These are phyloP conservation scores for Rasamsonia emersonii DNA, from an alignment of 2,329 filamentous ascomycete genomes.

Conservation along the genomic window DNA sequence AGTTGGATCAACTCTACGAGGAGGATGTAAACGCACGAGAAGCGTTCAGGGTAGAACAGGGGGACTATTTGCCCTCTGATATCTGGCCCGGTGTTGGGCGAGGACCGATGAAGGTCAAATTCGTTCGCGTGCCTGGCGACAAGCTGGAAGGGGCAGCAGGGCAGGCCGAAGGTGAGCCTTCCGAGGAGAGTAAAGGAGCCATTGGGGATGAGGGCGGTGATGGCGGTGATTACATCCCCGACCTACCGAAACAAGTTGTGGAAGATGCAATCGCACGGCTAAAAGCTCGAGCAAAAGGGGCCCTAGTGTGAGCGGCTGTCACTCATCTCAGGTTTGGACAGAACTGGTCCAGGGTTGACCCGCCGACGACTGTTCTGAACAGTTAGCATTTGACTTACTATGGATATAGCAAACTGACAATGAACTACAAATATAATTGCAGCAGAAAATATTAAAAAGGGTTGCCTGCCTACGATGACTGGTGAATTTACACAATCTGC, in stretches of 20 bases:
- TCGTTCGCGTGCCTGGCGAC: constrained; percentile 27
- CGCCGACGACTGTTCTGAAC: too few relatives aligned
- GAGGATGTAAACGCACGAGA: constrained; percentile 66
- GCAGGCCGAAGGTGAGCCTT: constrained; percentile 3
- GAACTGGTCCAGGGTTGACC: too few relatives aligned
- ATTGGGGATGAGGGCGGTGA: constrained; percentile 10
- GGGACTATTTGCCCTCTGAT: constrained; percentile 78
- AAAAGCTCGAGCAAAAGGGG: constrained; percentile 21
- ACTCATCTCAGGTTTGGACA: too few relatives aligned
- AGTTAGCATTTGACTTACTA: too few relatives aligned
- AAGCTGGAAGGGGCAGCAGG: constrained; percentile 18
- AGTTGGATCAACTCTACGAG: constrained; percentile 65
- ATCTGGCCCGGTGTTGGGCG: constrained; percentile 69
- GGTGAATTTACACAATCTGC: too few relatives aligned
- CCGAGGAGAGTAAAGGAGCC: constrained; percentile 5
- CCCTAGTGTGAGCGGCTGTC: too few relatives aligned
- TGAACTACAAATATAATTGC: too few relatives aligned
- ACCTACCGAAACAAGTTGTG: constrained; percentile 33
- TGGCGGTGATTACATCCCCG: constrained; percentile 32
- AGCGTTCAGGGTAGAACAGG: constrained; percentile 70
- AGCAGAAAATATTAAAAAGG: too few relatives aligned
- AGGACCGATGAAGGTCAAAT: constrained; percentile 43
- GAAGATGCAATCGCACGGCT: constrained; percentile 35
- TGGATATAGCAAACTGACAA: too few relatives aligned
- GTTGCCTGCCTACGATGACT: too few relatives aligned